phyloP scores from a whole-genome alignment of 306 rosid genomes.

The Gleditsia sinensis region DNA sequence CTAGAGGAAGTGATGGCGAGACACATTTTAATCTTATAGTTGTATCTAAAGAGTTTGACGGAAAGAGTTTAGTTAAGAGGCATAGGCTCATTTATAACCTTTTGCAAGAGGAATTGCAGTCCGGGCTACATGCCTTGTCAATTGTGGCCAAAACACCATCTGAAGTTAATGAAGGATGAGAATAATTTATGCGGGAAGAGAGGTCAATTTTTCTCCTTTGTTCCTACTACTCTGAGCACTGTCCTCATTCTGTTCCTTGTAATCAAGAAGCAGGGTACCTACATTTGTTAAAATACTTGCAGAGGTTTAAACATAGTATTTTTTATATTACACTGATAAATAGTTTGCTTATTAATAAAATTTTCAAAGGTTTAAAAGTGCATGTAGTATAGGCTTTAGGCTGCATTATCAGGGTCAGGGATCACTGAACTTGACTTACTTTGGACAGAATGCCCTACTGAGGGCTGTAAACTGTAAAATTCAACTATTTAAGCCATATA shows the following conservation, averaged over 20 bases:
- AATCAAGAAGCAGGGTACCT: neutral
- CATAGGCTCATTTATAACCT: conserved; percentile 61
- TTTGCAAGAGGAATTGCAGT: conserved; percentile 65
- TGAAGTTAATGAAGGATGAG: conserved; percentile 45
- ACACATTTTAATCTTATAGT: conserved; percentile 70
- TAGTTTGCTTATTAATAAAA: neutral
- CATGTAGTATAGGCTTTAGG: too few species aligned
- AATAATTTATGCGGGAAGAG: neutral
- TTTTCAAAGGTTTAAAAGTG: neutral
- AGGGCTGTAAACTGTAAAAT: neutral
- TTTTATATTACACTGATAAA: neutral
- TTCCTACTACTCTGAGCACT: neutral
- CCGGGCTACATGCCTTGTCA: conserved; percentile 66
- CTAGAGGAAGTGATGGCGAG: conserved; percentile 62
- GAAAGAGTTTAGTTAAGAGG: conserved; percentile 72
- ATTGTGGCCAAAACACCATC: conserved; percentile 68
- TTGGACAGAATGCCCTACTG: too few species aligned
- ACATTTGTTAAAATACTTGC: conserved; percentile 4
- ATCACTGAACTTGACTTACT: too few species aligned
- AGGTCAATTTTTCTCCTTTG: conserved; percentile 23
- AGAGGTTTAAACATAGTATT: conserved; percentile 13
- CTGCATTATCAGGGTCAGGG: too few species aligned
- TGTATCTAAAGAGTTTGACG: conserved; percentile 59
- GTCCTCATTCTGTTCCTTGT: neutral
- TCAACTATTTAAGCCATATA: neutral